Conservation (phyloP, 1,284 basidiomycete species). For the Leccinum subspadiceum region DNA sequence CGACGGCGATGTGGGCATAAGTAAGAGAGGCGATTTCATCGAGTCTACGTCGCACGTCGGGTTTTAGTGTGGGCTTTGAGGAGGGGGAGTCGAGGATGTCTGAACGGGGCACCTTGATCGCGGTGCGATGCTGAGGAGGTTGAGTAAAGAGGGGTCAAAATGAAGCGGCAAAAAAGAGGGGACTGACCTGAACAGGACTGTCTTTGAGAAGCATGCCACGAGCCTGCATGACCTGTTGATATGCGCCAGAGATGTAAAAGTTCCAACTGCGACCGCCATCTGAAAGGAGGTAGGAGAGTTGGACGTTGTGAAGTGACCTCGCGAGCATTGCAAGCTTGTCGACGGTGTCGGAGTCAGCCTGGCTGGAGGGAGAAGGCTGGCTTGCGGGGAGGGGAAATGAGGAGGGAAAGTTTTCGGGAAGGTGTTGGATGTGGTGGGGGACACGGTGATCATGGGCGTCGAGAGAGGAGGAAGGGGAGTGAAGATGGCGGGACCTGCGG, state of each 20-base stretch:
- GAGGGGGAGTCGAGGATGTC: conserved; percentile 89
- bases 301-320: conserved; percentile 77
- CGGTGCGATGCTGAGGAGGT: conserved; percentile 64
- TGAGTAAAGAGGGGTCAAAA: conserved; percentile 17
- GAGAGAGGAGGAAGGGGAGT: conserved; percentile 58
- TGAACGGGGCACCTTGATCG: conserved; percentile 87
- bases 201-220: conserved; percentile 88
- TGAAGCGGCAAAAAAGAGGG: conserved; percentile 10
- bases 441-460: conserved; percentile 56
- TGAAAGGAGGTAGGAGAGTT: conserved; percentile 75
- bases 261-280: conserved; percentile 78
- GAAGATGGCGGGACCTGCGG: conserved; percentile 65
- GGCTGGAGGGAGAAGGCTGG: conserved; percentile 44
- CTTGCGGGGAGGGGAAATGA: conserved; percentile 36
- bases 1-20: conserved; percentile 85
- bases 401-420: conserved; percentile 36
- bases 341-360: conserved; percentile 67
- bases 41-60: conserved; percentile 82
- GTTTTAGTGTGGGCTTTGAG: conserved; percentile 80
- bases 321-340: conserved; percentile 81
- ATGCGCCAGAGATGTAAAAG: conserved; percentile 88
- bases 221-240: conserved; percentile 91
- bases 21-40: conserved; percentile 92
- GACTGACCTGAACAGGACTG: conserved; percentile 75
- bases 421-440: conserved; percentile 39